phyloP scores from a whole-genome alignment of 2,329 filamentous ascomycete genomes.

The Pseudomassariella vexata region DNA sequence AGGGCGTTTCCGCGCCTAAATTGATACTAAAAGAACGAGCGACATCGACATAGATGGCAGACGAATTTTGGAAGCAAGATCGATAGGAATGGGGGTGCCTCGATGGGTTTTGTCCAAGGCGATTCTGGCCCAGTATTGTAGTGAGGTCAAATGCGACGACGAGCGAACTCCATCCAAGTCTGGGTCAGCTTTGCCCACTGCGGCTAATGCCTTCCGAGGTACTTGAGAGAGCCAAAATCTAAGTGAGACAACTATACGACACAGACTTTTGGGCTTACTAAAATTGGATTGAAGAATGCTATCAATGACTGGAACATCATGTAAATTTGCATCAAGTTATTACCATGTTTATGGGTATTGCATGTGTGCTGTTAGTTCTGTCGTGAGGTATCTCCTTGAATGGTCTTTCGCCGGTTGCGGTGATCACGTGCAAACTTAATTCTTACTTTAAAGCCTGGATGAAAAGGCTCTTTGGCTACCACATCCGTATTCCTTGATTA shows the following conservation, averaged over 20 bases:
- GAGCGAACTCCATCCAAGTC: too few relatives aligned
- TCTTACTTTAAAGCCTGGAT: too few relatives aligned
- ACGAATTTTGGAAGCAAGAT: slow-evolving; percentile 30
- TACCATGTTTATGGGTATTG: too few relatives aligned
- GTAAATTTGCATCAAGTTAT: too few relatives aligned
- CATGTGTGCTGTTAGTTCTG: neutral
- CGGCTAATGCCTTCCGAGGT: slow-evolving; percentile 3
- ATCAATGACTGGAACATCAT: too few relatives aligned
- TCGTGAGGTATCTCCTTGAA: neutral
- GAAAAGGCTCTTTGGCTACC: too few relatives aligned
- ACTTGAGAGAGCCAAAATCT: neutral
- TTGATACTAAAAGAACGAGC: slow-evolving; percentile 43
- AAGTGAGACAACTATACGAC: neutral
- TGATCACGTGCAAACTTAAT: too few relatives aligned
- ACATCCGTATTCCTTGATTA: too few relatives aligned
- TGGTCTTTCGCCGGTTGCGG: too few relatives aligned
- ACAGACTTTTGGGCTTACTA: too few relatives aligned
- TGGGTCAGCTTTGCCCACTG: slow-evolving; percentile 5
- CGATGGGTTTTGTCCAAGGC: slow-evolving; percentile 45
- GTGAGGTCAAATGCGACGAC: slow-evolving; percentile 44
- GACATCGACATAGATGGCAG: slow-evolving; percentile 47
- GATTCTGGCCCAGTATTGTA: too few relatives aligned
- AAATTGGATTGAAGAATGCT: too few relatives aligned
- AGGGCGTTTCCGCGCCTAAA: slow-evolving; percentile 41
- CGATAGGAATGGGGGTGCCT: slow-evolving; percentile 37